Evolutionary conservation across 1,139 yeast species (phyloP).

Genomic region (Candida dubliniensis): DNA sequence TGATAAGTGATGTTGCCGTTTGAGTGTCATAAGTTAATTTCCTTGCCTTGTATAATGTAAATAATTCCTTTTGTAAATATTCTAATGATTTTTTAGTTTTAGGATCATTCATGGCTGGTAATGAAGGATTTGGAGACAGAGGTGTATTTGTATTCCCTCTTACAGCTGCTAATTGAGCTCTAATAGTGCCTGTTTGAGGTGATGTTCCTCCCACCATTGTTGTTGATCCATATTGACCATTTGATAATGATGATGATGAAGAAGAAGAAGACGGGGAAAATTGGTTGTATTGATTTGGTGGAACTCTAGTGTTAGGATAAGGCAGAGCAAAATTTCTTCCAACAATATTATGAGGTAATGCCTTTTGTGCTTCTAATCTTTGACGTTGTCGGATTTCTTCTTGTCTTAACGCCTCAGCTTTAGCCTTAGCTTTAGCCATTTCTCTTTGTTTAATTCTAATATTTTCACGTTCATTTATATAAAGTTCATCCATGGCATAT

Average conservation of each 20-base stretch:
- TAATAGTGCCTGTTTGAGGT: conserved; percentile 25
- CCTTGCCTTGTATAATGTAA: conserved; percentile 67
- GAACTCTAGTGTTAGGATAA: conserved; percentile 23
- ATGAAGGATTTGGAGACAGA: conserved; percentile 11
- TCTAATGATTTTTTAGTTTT: conserved; percentile 54
- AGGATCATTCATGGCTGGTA: conserved; percentile 50
- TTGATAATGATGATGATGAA: neutral
- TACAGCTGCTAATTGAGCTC: conserved; percentile 57
- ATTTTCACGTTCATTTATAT: conserved; percentile 76
- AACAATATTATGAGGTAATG: conserved; percentile 26
- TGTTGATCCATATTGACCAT: conserved; percentile 12
- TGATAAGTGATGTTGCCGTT: conserved; percentile 74
- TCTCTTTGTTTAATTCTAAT: conserved; percentile 70
- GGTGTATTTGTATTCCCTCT: conserved; percentile 31
- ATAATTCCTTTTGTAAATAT: conserved; percentile 70
- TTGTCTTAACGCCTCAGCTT: conserved; percentile 54
- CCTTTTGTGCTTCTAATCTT: conserved; percentile 31
- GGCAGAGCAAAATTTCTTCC: conserved; percentile 29
- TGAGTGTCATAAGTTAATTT: conserved; percentile 66
- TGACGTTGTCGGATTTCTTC: conserved; percentile 51
- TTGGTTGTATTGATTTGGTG: conserved; percentile 27
- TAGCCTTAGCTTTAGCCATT: conserved; percentile 56
- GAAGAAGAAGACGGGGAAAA: conserved; percentile 19
- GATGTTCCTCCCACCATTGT: conserved; percentile 1
- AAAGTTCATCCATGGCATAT: conserved; percentile 88